Percentiles rank a stretch among this genome's conserved stretches.
phyloP scores from a whole-genome alignment of 1,284 basidiomycete genomes.

The Ceratobasidium sp. region DNA sequence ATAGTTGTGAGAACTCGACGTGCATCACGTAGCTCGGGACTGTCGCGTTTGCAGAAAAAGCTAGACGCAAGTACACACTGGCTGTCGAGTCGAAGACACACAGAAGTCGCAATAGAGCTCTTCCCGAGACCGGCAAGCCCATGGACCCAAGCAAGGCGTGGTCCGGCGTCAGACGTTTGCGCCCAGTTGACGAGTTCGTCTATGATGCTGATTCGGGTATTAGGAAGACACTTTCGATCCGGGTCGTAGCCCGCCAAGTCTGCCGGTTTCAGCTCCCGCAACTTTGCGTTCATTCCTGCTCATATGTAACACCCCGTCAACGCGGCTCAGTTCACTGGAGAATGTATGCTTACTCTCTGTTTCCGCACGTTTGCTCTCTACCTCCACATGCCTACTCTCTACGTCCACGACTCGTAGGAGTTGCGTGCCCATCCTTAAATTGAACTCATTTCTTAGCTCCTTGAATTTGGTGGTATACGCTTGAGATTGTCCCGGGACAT shows the following conservation, averaged over 20 bases:
- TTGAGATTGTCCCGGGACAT: too few species aligned
- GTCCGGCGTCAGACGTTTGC: too few species aligned
- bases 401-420: too few species aligned
- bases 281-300: too few species aligned
- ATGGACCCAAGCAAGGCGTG: constrained; percentile 50
- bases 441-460: background rate
- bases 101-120: constrained; percentile 52
- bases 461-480: too few species aligned
- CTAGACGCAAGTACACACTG: constrained; percentile 53
- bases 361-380: background rate
- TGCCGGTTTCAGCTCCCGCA: background rate
- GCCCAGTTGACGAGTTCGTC: background rate
- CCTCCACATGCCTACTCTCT: too few species aligned
- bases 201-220: background rate
- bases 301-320: too few species aligned
- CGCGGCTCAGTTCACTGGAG: too few species aligned
- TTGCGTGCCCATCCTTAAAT: background rate
- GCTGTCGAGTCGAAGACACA: constrained; percentile 46
- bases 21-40: constrained; percentile 23
- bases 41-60: constrained; percentile 55
- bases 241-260: background rate
- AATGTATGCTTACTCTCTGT: too few species aligned
- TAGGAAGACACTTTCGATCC: background rate
- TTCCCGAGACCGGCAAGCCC: constrained; percentile 53
- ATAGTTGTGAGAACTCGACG: constrained; percentile 28